Evolutionary conservation across 345 rosid genomes (phyloP), one percentile per base, ranked within the genome.

Genomic region (Salix koriyanagi): DNA sequence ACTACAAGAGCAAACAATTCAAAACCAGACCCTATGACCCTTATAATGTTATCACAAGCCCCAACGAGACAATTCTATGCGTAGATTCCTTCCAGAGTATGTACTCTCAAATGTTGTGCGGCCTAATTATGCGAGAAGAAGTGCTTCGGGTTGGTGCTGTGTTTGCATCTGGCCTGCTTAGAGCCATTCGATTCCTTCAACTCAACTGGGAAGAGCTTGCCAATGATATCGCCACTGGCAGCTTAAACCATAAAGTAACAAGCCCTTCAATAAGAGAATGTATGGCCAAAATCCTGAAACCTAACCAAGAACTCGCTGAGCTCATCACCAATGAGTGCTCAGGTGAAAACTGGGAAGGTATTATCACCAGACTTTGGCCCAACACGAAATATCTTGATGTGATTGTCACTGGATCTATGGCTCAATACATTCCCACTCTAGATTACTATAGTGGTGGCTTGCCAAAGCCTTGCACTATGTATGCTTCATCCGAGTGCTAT

Each of bases 341-440:
- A 1, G 79, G 74, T 4, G 89, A 88, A 14, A 86, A 84, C 36
- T 96, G 97, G 99, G 98, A 89, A 37, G 81, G 91, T 26, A 90
- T 95, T 16, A 87, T 95, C 54, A 86, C 90, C 0, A 77, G 92
- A 54, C 88, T 95, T 50, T 95, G 99, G 98, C 98, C 99, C 12
- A 90, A 91, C 72, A 93, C 98, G 0, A 93, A 90, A 73, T 95
- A 95, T 60, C 83, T 95, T 2, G 99, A 95, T 74, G 99, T 95
- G 50, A 95, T 95, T 10, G 98, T 95, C 1, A 93, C 99, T 0
- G 98, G 99, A 26, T 93, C 99, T 10, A 95, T 95, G 99, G 97
- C 98, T 28, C 99, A 95, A 78, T 95, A 95, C 76, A 95, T 95
- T 19, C 96, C 98, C 0, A 95, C 99, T 0, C 88, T 95, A n/a